Percentiles rank a stretch among this genome's conserved stretches.
phyloP scores from a whole-genome alignment of 1,284 basidiomycete species.

The Tylopilus orsonianus region DNA sequence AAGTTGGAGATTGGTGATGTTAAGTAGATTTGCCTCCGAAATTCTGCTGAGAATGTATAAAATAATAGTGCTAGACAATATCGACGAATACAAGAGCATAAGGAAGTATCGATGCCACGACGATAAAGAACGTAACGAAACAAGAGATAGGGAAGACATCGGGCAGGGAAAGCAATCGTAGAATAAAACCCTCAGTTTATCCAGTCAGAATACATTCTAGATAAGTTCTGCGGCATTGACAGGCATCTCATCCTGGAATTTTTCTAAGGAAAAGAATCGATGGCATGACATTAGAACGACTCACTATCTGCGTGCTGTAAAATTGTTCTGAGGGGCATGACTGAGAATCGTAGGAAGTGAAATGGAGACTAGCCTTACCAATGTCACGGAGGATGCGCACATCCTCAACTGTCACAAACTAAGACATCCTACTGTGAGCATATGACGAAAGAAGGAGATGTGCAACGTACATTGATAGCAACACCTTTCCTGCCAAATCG shows the following conservation, averaged over 20 bases:
- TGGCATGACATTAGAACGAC: conserved; percentile 27
- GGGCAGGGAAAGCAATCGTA: conserved; percentile 2
- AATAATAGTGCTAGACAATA: conserved; percentile 4
- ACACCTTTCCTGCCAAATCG: conserved; percentile 95
- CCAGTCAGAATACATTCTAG: conserved; percentile 34
- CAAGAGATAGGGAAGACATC: neutral
- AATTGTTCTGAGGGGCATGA: conserved; percentile 64
- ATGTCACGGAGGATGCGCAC: conserved; percentile 90
- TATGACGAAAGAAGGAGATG: conserved; percentile 1
- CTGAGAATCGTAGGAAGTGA: neutral
- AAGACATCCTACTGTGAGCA: conserved; percentile 15
- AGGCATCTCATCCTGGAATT: conserved; percentile 84
- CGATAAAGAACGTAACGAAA: conserved; percentile 11
- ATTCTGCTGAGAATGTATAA: neutral
- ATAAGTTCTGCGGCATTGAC: conserved; percentile 89
- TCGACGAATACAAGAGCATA: conserved; percentile 11
- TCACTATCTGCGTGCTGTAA: conserved; percentile 86
- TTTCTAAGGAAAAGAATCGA: neutral
- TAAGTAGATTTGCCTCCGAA: neutral
- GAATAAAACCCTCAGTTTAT: conserved; percentile 2
- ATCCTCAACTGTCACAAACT: conserved; percentile 92
- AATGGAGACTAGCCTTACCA: conserved; percentile 50
- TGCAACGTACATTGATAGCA: conserved; percentile 74
- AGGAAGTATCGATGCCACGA: conserved; percentile 46
- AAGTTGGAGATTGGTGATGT: neutral